These are phyloP conservation scores for Ottelia alismoides DNA, from an alignment of 106 monocot genomes.

Conservation along the genomic window DNA sequence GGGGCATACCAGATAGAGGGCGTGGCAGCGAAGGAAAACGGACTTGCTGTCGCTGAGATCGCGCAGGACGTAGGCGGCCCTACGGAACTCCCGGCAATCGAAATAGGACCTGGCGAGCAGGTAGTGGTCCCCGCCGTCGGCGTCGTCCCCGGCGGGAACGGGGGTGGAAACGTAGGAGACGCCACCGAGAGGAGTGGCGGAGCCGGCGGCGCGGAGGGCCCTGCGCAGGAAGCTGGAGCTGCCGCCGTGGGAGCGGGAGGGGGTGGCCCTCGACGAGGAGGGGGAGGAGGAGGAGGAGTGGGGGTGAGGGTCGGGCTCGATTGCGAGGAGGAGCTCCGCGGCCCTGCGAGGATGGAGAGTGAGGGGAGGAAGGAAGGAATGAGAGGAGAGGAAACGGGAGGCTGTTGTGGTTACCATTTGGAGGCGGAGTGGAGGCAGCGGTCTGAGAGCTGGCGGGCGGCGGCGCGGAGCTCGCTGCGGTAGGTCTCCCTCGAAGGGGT, in stretches of 20 bases:
- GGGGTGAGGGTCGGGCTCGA: slow-evolving; percentile 40
- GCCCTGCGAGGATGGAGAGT: slow-evolving; percentile 30
- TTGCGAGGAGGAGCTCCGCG: slow-evolving; percentile 70
- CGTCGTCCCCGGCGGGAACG: slow-evolving; percentile 40
- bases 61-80: slow-evolving; percentile 62
- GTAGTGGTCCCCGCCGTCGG: slow-evolving; percentile 35
- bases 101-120: slow-evolving; percentile 84
- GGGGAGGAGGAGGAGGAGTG: slow-evolving; percentile 11
- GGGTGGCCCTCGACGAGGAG: slow-evolving; percentile 4
- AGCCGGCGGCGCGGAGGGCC: slow-evolving; percentile 18
- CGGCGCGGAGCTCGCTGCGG: slow-evolving; percentile 73
- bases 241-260: slow-evolving; percentile 14
- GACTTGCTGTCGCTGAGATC: slow-evolving; percentile 46
- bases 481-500: slow-evolving; percentile 47
- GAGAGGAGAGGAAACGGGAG: neutral
- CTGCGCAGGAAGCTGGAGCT: slow-evolving; percentile 39
- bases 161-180: slow-evolving; percentile 90
- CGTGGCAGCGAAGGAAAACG: slow-evolving; percentile 70
- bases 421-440: slow-evolving; percentile 88
- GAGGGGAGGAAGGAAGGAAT: neutral
- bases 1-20: slow-evolving; percentile 62
- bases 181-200: slow-evolving; percentile 54
- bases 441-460: slow-evolving; percentile 68
- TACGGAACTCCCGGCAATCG: slow-evolving; percentile 81
- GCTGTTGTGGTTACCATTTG: slow-evolving; percentile 69